phyloP scores from a whole-genome alignment of 2,329 filamentous ascomycete genomes.

The Aspergillus awamori region DNA sequence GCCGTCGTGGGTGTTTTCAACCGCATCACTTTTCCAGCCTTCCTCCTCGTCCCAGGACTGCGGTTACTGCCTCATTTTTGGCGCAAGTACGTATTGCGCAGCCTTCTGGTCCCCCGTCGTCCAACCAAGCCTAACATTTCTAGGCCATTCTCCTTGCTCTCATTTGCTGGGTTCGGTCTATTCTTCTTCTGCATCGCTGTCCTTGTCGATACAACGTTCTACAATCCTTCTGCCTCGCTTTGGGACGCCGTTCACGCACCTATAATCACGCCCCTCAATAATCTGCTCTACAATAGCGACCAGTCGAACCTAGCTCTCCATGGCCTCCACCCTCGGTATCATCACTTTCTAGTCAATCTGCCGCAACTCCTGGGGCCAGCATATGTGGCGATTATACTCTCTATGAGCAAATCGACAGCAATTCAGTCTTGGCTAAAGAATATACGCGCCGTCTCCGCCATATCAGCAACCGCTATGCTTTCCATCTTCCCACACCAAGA shows the following conservation, averaged over 20 bases:
- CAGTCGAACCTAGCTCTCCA: conserved; percentile 72
- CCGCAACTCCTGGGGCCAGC: conserved; percentile 74
- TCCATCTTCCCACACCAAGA: conserved; percentile 56
- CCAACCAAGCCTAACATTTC: conserved; percentile 17
- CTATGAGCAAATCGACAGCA: conserved; percentile 51
- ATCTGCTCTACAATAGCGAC: conserved; percentile 73
- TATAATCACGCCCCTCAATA: conserved; percentile 76
- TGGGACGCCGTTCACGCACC: conserved; percentile 56
- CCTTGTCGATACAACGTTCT: conserved; percentile 83
- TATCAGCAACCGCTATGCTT: conserved; percentile 48
- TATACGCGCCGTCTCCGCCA: conserved; percentile 45
- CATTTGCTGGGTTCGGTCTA: conserved; percentile 66
- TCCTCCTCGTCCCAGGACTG: conserved; percentile 80
- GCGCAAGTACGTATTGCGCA: conserved; percentile 64
- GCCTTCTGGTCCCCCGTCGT: neutral
- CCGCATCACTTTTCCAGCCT: conserved; percentile 94
- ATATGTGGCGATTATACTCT: conserved; percentile 53
- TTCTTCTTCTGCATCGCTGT: conserved; percentile 73
- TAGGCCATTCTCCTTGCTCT: conserved; percentile 62
- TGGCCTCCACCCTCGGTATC: conserved; percentile 77
- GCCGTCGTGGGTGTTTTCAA: conserved; percentile 89
- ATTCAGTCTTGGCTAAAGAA: conserved; percentile 41
- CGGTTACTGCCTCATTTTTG: conserved; percentile 83
- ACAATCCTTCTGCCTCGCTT: conserved; percentile 50
- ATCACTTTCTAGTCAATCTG: conserved; percentile 72